phyloP scores from a whole-genome alignment of 257 asterid species.

The Voacanga thouarsii region DNA sequence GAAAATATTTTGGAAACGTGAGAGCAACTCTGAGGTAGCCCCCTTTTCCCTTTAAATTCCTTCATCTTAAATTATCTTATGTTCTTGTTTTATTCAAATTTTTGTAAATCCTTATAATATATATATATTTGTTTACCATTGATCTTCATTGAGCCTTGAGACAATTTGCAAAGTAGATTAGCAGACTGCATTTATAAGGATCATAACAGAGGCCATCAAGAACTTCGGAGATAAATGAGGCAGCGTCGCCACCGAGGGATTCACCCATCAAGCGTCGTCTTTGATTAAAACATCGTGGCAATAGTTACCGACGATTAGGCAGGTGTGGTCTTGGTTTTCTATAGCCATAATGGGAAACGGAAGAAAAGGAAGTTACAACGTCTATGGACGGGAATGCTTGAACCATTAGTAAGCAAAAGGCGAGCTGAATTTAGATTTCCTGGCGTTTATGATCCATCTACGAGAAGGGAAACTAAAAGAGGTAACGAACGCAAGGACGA shows the following conservation, averaged over 20 bases:
- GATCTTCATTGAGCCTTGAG: too few species aligned
- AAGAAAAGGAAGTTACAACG: background rate
- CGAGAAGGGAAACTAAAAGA: background rate
- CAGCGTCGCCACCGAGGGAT: constrained; percentile 95
- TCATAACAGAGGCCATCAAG: constrained; percentile 69
- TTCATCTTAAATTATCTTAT: too few species aligned
- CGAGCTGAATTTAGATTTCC: background rate
- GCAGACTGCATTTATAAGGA: too few species aligned
- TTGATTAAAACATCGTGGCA: constrained; percentile 84
- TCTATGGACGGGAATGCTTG: background rate
- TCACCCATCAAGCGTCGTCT: constrained; percentile 60
- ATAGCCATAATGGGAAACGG: constrained; percentile 12
- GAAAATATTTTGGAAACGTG: too few species aligned
- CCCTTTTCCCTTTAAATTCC: too few species aligned
- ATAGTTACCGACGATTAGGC: constrained; percentile 84
- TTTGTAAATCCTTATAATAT: too few species aligned
- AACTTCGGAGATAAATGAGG: constrained; percentile 75
- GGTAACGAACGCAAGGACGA: background rate
- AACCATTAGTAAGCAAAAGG: constrained; percentile 11
- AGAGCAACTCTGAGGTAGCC: too few species aligned
- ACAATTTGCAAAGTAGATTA: too few species aligned
- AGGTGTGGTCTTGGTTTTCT: constrained; percentile 19
- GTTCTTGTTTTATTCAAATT: too few species aligned
- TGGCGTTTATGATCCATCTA: background rate
- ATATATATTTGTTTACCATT: too few species aligned